These are phyloP conservation scores for Aeminium ludgeri DNA, from an alignment of 495 filamentous ascomycete species.

Conservation along the genomic window DNA sequence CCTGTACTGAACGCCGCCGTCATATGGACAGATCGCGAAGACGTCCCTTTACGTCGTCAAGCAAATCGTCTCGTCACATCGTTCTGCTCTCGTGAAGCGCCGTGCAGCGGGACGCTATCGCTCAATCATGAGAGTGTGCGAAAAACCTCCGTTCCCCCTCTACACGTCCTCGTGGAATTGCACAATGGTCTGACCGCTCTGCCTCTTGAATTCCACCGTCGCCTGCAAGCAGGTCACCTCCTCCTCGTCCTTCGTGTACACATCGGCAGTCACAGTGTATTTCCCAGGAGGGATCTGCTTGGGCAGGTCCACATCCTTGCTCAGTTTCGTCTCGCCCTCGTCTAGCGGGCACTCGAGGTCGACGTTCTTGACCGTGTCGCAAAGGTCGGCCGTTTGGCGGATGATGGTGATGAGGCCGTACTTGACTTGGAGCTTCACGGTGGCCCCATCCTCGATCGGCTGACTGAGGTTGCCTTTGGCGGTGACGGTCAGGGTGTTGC, in stretches of 20 bases:
- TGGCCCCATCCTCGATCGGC: conserved; percentile 55
- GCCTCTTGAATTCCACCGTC: conserved; percentile 36
- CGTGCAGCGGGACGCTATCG: no score
- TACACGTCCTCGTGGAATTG: not conserved
- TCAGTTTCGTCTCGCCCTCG: conserved; percentile 51
- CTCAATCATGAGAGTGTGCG: no score
- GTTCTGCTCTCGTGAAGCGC: no score
- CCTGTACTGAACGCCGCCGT: no score
- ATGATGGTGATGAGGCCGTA: conserved; percentile 86
- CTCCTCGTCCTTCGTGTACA: conserved; percentile 46
- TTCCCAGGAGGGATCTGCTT: conserved; percentile 77
- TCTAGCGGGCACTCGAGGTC: conserved; percentile 79
- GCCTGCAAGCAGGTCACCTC: conserved; percentile 74
- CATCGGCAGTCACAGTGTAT: conserved; percentile 79
- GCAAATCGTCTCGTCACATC: no score
- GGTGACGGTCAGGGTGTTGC: conserved; percentile 57
- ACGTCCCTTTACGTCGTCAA: not conserved
- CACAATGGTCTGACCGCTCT: conserved; percentile 7
- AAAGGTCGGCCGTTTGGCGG: conserved; percentile 61
- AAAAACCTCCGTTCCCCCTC: no score
- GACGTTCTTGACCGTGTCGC: conserved; percentile 72
- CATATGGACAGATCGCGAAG: no score
- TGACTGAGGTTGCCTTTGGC: conserved; percentile 57
- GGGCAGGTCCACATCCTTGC: conserved; percentile 70
- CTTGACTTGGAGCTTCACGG: conserved; percentile 69